Conservation (phyloP, 176 grass and related monocot genomes). For the Carex cristatella region DNA sequence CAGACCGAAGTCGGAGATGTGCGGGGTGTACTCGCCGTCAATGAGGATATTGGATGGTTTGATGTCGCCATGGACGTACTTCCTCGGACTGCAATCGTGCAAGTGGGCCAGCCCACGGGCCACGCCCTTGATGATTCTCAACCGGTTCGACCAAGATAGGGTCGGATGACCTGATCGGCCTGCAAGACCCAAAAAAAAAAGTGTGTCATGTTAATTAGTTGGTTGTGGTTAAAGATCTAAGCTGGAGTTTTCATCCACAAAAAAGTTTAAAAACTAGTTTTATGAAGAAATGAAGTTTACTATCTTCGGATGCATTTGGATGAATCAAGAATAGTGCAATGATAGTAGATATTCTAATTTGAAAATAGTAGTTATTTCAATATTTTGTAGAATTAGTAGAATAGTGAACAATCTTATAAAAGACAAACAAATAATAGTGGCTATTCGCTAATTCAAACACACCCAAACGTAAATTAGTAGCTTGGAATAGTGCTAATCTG, state of each 20-base stretch:
- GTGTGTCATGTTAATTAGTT: not conserved
- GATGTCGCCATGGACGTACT: conserved; percentile 71
- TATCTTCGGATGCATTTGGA: not conserved
- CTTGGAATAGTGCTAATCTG: too few relatives aligned
- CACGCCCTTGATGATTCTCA: conserved; percentile 53
- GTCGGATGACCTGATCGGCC: conserved; percentile 39
- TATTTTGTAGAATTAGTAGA: too few relatives aligned
- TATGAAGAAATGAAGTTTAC: not conserved
- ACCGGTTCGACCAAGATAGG: conserved; percentile 50
- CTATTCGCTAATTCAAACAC: too few relatives aligned
- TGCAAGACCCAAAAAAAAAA: conserved; percentile 20
- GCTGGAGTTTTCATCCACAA: not conserved
- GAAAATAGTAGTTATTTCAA: too few relatives aligned
- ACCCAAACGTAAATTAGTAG: too few relatives aligned
- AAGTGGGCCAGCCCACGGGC: conserved; percentile 69
- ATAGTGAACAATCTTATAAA: too few relatives aligned
- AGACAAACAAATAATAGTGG: too few relatives aligned
- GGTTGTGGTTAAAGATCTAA: not conserved
- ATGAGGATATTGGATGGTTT: conserved; percentile 97
- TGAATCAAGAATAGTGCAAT: too few relatives aligned
- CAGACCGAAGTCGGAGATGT: conserved; percentile 72
- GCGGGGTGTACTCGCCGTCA: conserved; percentile 54
- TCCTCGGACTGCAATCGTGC: conserved; percentile 66
- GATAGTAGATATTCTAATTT: too few relatives aligned
- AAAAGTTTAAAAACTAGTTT: not conserved